phyloP scores from a whole-genome alignment of 2,329 filamentous ascomycete species.

The Metarhizium anisopliae region DNA sequence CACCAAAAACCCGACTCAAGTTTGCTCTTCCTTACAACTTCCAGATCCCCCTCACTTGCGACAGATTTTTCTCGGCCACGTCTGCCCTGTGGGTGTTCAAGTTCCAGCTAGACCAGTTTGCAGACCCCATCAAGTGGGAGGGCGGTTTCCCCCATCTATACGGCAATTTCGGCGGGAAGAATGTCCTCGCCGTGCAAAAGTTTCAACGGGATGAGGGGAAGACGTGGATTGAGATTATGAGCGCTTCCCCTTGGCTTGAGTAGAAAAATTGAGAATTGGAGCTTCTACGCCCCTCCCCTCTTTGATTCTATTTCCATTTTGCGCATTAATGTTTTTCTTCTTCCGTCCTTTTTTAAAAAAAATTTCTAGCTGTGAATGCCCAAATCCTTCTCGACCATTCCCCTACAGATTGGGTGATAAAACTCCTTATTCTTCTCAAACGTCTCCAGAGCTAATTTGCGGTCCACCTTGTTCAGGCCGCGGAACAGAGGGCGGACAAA shows the following conservation, averaged over 20 bases:
- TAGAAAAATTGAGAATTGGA: conserved; percentile 10
- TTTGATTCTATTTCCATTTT: background rate
- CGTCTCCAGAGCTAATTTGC: conserved; percentile 65
- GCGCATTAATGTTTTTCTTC: too few species aligned
- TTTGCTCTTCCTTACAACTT: background rate
- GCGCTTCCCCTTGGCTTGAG: conserved; percentile 31
- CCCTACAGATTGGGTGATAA: conserved; percentile 88
- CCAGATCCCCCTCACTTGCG: conserved; percentile 35
- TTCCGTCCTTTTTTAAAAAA: background rate
- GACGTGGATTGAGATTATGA: conserved; percentile 39
- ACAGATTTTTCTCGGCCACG: conserved; percentile 32
- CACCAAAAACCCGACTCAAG: background rate
- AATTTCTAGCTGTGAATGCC: conserved; percentile 22
- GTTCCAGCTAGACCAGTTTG: conserved; percentile 38
- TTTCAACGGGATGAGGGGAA: conserved; percentile 35
- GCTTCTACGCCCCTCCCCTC: background rate
- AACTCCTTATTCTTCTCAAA: conserved; percentile 85
- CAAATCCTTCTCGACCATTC: conserved; percentile 80
- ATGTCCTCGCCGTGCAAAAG: conserved; percentile 37
- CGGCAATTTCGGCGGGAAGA: conserved; percentile 43
- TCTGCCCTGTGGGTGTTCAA: conserved; percentile 42
- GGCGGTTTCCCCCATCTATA: conserved; percentile 51
- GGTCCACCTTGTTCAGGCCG: conserved; percentile 64
- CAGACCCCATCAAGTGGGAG: conserved; percentile 44
- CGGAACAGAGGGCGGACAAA: conserved; percentile 84